Base-by-base conservation (phyloP, 179 eudicot genomes). In the Heliamphora pulchella region DNA sequence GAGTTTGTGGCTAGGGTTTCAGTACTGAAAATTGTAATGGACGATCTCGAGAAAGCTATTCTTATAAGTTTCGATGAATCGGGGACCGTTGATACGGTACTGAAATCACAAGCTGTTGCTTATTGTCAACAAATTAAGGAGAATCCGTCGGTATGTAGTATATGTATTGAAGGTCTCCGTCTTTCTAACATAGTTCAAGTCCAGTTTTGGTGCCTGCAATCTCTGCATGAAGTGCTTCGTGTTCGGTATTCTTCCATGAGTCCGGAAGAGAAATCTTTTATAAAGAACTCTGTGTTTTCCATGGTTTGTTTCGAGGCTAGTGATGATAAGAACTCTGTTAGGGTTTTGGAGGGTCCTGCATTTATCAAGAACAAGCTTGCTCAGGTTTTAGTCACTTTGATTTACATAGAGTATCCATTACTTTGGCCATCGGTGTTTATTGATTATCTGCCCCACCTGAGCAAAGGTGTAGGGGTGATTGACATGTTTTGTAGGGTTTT, bases 401-500 rank as follows among this genome's bases (percentile, higher is more conserved):
- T 96, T 81, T 90, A 85, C 81, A 89, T 88, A 8, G 99, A 96
- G 83, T 94, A 96, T 80, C 99, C 99, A 0, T 71, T 77, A 55
- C 79, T 90, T 46, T 96, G 99, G 99, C 84, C 94, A 4, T 87
- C 91, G 0, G 93, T 88, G 62, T 96, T 94, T 84, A 74, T 91
- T 46, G 98, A 94, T 89, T 94, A 88, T 75, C 80, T 94, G 78
- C 84, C 89, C 2, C 89, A 87, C 64, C 81, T 96, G 76, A 87
- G 83, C 72, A 92, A 88, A 81, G 97, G 98, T 11, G 80, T 85
- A 2, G 78, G 84, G 39, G 98, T 96, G 44, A 92, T 96, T 76
- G 99, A 96, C 84, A 94, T 96, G 99, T 96, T 96, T 77, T 91
- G 92, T 84, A 91, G 99, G 71, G 82, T 96, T 83, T 84, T 96